Conservation (phyloP, 2,329 filamentous ascomycete species). For the Colletotrichum australisinense region DNA sequence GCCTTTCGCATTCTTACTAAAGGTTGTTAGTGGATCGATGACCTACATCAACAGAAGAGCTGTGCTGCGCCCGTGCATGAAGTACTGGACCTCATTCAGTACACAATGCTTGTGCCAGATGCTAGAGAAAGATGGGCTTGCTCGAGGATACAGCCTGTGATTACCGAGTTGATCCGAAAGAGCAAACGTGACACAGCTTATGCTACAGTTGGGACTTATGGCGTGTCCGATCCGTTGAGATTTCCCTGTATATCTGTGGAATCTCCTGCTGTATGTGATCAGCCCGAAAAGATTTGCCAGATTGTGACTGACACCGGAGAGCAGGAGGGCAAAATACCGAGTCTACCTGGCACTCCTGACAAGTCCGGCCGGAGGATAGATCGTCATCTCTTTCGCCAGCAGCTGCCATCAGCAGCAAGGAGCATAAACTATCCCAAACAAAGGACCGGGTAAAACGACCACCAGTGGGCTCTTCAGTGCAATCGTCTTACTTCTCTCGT, state of each 20-base stretch:
- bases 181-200: not conserved
- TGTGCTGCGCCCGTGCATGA: not conserved
- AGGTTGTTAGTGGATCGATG: not conserved
- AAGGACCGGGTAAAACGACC: not conserved
- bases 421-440: not conserved
- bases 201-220: not conserved
- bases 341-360: not conserved
- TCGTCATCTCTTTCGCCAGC: not conserved
- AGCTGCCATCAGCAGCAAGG: not conserved
- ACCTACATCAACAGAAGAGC: not conserved
- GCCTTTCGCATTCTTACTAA: not conserved
- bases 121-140: not conserved
- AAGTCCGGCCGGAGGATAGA: not conserved
- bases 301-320: not conserved
- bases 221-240: not conserved
- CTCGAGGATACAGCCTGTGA: not conserved
- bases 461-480: not conserved
- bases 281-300: not conserved
- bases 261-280: not conserved
- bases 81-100: not conserved
- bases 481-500: not conserved
- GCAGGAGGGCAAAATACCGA: not conserved
- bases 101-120: not conserved
- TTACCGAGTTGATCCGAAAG: not conserved
- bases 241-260: not conserved